phyloP scores from a whole-genome alignment of 805 yeast genomes.

The Cyberlindnera galapagoensis region DNA sequence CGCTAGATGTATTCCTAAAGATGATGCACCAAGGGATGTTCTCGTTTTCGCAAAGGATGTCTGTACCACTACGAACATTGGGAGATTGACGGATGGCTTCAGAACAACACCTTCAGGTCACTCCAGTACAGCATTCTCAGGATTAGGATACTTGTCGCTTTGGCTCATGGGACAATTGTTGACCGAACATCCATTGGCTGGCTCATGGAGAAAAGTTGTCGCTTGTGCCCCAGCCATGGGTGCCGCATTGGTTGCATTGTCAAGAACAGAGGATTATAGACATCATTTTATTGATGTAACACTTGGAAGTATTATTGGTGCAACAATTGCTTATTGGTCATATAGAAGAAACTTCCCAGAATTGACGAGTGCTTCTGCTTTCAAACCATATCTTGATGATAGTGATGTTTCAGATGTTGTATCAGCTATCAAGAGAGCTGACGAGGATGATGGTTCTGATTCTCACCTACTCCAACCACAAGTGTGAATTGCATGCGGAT shows the following conservation, averaged over 20 bases:
- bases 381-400: slow-evolving; percentile 36
- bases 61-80: slow-evolving; percentile 47
- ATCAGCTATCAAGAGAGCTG: slow-evolving; percentile 12
- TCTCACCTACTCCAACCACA: slow-evolving; percentile 2
- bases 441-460: slow-evolving; percentile 13
- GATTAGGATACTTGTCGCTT: slow-evolving; percentile 53
- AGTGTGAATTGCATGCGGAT: too few species aligned
- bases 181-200: slow-evolving; percentile 40
- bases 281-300: slow-evolving; percentile 87
- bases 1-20: slow-evolving; percentile 71
- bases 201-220: slow-evolving; percentile 58
- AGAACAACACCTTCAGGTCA: slow-evolving; percentile 84
- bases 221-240: slow-evolving; percentile 52
- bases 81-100: slow-evolving; percentile 56
- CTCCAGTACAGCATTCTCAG: slow-evolving; percentile 64
- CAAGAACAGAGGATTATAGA: slow-evolving; percentile 87
- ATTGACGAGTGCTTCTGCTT: slow-evolving; percentile 26
- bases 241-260: slow-evolving; percentile 72
- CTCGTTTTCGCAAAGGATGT: slow-evolving; percentile 58
- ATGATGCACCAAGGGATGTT: slow-evolving; percentile 47
- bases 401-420: slow-evolving; percentile 30
- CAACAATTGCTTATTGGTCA: slow-evolving; percentile 41
- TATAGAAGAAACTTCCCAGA: slow-evolving; percentile 37
- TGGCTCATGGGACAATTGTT: slow-evolving; percentile 67
- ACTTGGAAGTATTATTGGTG: slow-evolving; percentile 67